Evolutionary conservation across 176 grass and related monocot genomes (phyloP), one percentile per base, ranked within the genome.

Genomic region (Themeda triandra): DNA sequence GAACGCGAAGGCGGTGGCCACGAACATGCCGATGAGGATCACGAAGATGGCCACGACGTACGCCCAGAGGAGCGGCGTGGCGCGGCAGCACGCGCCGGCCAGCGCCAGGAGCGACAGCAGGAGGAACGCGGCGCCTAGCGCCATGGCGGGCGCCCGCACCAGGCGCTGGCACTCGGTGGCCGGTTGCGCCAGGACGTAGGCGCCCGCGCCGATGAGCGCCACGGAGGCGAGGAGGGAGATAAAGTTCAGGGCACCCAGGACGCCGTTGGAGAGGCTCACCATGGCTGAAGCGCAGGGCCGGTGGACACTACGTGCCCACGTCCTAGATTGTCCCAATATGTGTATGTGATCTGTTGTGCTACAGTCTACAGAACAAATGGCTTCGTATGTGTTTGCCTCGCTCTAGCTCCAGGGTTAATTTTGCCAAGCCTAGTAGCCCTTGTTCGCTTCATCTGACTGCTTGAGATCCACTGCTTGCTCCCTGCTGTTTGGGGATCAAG

Each of bases 11-110:
- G 80, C 31, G 42, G 86, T 87, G 80, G 84, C n/a, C 63, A 54
- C n/a, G 80, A 96, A 86, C 91, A 93, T 92, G 83, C 58, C 86
- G 75, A 91, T 15, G 66, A 92, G 63, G 72, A 91, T 66, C 27
- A 93, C 21, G 76, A 95, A 95, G 72, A 93, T 75, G 83, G 27
- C 60, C 13, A 37, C 0, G 5, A 91, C 83, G 83, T 95, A 95
- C 35, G 68, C 82, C 90, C 91, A 91, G 29, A 96, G 83, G 66
- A 93, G 89, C 72, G 82, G 87, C 59, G 81, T 69, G 51, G 82
- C 66, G 66, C 88, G 75, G 46, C 86, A 91, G 75, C 91, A 89
- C 10, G 93, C 77, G 29, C 93, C 88, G 13, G 80, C 78, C 56
- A 96, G 40, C 6, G 86, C 93, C 53, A 85, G 35, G 49, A 96